Conservation (phyloP, 2,329 filamentous ascomycete species). For the Madurella fahalii region DNA sequence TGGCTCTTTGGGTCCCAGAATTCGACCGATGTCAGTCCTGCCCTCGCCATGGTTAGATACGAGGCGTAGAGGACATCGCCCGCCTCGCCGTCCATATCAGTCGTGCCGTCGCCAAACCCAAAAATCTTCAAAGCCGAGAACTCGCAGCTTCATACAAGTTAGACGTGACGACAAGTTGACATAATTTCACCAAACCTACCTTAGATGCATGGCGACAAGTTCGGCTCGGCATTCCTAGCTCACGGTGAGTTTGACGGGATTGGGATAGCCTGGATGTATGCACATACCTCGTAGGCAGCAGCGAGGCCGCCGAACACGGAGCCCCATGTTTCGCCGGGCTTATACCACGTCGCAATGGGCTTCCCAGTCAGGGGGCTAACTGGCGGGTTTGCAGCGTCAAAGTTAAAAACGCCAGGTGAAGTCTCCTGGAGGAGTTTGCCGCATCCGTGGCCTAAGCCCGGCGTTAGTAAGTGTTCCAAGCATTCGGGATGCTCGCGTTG, state of each 20-base stretch:
- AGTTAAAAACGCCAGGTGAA: constrained; percentile 76
- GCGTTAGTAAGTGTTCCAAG: background rate
- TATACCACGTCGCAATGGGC: constrained; percentile 83
- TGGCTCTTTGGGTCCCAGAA: constrained; percentile 89
- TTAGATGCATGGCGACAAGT: constrained; percentile 83
- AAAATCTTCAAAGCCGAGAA: constrained; percentile 88
- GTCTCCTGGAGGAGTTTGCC: constrained; percentile 93
- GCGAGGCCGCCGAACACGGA: constrained; percentile 86
- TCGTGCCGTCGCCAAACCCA: constrained; percentile 74
- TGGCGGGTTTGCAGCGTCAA: constrained; percentile 77
- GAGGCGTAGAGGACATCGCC: constrained; percentile 84
- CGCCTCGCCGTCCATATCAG: constrained; percentile 69
- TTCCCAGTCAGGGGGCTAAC: constrained; percentile 74
- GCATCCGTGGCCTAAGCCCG: constrained; percentile 68
- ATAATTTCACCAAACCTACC: constrained; percentile 12
- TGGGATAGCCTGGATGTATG: background rate
- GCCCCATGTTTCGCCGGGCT: constrained; percentile 91
- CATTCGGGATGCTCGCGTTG: too few species aligned
- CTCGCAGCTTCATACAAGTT: constrained; percentile 58
- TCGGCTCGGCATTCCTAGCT: constrained; percentile 78
- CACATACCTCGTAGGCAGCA: constrained; percentile 67
- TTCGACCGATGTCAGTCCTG: constrained; percentile 83
- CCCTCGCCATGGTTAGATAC: constrained; percentile 90
- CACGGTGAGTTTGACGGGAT: constrained; percentile 3
- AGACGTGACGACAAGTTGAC: constrained; percentile 1